Conservation (phyloP, 2,329 filamentous ascomycete genomes). For the Claviceps capensis region DNA sequence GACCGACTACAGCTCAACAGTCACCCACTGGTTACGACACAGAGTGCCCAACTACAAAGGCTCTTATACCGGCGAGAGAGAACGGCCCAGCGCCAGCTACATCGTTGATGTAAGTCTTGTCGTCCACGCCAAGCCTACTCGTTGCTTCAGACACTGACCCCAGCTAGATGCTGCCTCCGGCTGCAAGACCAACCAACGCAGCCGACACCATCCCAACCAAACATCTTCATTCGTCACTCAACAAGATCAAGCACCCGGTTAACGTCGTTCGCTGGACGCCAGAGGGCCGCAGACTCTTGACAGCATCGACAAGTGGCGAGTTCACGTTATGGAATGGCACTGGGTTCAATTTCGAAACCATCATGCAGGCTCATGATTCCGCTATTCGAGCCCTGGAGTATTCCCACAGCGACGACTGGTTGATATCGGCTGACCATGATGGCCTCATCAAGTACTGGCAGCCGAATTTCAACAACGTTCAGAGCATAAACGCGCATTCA, state of each 20-base stretch:
- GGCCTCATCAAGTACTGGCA: conserved; percentile 98
- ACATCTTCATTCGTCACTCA: conserved; percentile 92
- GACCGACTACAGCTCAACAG: conserved; percentile 83
- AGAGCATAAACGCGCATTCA: conserved; percentile 80
- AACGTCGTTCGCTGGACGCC: conserved; percentile 97
- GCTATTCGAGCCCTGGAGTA: conserved; percentile 74
- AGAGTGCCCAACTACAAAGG: conserved; percentile 57
- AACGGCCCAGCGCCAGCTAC: conserved; percentile 79
- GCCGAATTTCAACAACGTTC: conserved; percentile 97
- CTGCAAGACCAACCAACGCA: conserved; percentile 57
- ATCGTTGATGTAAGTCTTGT: conserved; percentile 56
- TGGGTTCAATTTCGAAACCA: conserved; percentile 98
- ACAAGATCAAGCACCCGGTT: conserved; percentile 95
- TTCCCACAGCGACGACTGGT: conserved; percentile 93
- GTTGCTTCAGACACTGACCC: conserved; percentile 8
- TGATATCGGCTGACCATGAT: conserved; percentile 89
- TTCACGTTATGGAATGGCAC: conserved; percentile 99
- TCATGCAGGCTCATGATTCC: conserved; percentile 93
- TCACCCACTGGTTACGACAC: conserved; percentile 83
- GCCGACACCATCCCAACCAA: conserved; percentile 87
- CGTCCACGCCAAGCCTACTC: neutral
- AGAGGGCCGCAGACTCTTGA: conserved; percentile 80
- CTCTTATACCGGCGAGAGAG: conserved; percentile 57
- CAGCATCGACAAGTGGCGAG: conserved; percentile 89
- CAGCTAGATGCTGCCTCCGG: conserved; percentile 68